Percentiles rank a stretch among this genome's conserved stretches.
These are phyloP conservation scores for Abelmoschus esculentus DNA, from an alignment of 345 rosid genomes.

Conservation along the genomic window DNA sequence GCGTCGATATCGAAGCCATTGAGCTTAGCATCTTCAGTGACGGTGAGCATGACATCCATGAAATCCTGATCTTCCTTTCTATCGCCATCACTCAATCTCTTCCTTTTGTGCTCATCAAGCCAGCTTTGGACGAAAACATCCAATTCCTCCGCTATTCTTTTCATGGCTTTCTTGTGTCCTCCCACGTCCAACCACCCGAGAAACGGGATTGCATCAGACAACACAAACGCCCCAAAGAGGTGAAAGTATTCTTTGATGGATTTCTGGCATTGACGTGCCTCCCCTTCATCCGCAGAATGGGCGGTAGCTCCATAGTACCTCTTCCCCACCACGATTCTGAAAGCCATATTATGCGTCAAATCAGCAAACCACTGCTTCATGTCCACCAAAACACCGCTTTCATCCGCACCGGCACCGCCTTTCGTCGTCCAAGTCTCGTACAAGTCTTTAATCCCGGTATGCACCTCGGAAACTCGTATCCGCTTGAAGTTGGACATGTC, in stretches of 20 bases:
- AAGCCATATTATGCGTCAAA: conserved; percentile 16
- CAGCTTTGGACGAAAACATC: conserved; percentile 22
- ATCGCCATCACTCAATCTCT: conserved; percentile 7
- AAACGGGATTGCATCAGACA: conserved; percentile 30
- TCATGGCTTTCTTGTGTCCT: conserved; percentile 27
- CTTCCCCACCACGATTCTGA: conserved; percentile 30
- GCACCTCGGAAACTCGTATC: conserved; percentile 19
- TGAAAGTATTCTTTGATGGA: conserved; percentile 13
- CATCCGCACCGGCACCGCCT: conserved; percentile 3
- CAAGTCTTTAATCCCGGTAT: conserved; percentile 11
- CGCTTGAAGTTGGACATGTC: conserved; percentile 21
- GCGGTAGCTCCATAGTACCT: conserved; percentile 13
- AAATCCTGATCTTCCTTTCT: conserved; percentile 22
- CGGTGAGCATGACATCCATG: conserved; percentile 30
- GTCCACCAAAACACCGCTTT: conserved; percentile 15
- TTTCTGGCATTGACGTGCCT: conserved; percentile 6
- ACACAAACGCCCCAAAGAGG: conserved; percentile 21
- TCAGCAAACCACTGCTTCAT: conserved; percentile 33
- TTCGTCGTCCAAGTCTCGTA: conserved; percentile 5
- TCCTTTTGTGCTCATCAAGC: conserved; percentile 38
- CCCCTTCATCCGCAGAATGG: conserved; percentile 3
- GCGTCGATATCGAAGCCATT: conserved; percentile 17
- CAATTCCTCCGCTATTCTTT: conserved; percentile 24
- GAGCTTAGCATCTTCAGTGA: conserved; percentile 16
- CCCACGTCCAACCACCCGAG: conserved; percentile 36